Base-by-base conservation (phyloP, 139 green algal genomes). In the Coelastrella sp. region DNA sequence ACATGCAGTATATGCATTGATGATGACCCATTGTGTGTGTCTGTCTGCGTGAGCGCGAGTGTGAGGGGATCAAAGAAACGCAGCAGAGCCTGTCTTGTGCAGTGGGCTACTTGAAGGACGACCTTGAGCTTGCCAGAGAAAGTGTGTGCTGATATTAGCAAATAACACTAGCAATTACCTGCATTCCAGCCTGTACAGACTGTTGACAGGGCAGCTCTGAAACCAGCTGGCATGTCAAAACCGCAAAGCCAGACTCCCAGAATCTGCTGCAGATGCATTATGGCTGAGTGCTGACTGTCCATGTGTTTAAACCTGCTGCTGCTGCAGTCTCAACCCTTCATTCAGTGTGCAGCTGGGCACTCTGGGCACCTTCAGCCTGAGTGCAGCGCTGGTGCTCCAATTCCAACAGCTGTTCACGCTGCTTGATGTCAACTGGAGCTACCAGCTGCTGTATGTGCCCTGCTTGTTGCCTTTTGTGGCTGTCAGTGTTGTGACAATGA, bases 391-490 rank as follows among this genome's bases (percentile, higher is more conserved):
- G 20, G 81, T 87, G 81, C 0, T 87, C 7, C 81, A 76, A 60
- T 25, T 87, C 24, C 60, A 76, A 27, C n/a, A 87, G n/a, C 12
- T 87, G 14, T 60, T 87, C 24, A 76, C 63, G 19, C 24, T 76
- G 61, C 81, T n/a, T 7, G 24, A 27, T 17, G 81, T 87, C 10
- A 76, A 57, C 24, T 87, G 81, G 81, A 87, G 59, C 5, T 87
- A 87, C 27, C 60, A 87, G 57, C 24, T 57, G 60, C 60, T 87
- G 24, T 87, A 87, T 12, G 81, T 76, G 81, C 81, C 81, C 0
- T 87, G 81, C 81, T 27, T 87, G 24, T 10, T 76, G 24, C 61
- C 81, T 0, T 87, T 87, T 87, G 81, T 76, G 81, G 60, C 59
- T 6, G 81, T 60, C 6, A 73, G 81, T 15, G 22, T 76, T 20